phyloP scores from a whole-genome alignment of 2,329 filamentous ascomycete species.

The Cladosporium halotolerans region DNA sequence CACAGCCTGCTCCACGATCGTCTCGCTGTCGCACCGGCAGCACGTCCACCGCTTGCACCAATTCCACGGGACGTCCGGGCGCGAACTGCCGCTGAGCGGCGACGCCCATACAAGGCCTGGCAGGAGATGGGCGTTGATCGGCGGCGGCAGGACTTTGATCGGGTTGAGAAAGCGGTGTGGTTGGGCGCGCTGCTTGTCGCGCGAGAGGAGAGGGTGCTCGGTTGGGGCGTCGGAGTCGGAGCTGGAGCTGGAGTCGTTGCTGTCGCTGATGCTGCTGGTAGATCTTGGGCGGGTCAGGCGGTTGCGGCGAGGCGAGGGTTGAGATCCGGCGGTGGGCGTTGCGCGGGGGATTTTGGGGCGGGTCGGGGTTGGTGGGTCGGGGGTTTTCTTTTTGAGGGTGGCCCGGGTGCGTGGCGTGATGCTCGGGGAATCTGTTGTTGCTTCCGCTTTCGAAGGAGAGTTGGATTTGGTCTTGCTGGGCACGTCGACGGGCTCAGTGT shows the following conservation, averaged over 20 bases:
- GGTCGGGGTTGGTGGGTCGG: not conserved
- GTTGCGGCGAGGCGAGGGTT: not conserved
- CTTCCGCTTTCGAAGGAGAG: not conserved
- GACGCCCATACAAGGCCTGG: slow-evolving; percentile 4
- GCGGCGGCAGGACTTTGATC: not conserved
- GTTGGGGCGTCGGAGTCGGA: not conserved
- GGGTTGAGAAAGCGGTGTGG: not conserved
- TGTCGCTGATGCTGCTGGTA: not conserved
- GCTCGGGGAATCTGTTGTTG: not conserved
- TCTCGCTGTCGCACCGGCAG: slow-evolving; percentile 21
- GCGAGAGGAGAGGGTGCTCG: slow-evolving; percentile 33
- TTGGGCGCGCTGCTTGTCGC: not conserved
- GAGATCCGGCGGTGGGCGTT: not conserved
- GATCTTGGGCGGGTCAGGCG: not conserved
- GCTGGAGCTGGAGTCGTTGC: not conserved
- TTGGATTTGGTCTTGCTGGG: not conserved
- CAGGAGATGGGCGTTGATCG: not conserved
- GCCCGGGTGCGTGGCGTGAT: not conserved
- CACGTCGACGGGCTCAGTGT: not conserved
- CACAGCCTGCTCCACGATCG: slow-evolving; percentile 26
- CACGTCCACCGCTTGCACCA: slow-evolving; percentile 25
- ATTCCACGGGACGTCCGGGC: slow-evolving; percentile 17
- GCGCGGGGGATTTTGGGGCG: not conserved
- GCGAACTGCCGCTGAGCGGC: slow-evolving; percentile 1
- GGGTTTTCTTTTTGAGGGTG: slow-evolving; percentile 1